phyloP scores from a whole-genome alignment of 2,329 filamentous ascomycete genomes.

The Epichloe gansuensis region DNA sequence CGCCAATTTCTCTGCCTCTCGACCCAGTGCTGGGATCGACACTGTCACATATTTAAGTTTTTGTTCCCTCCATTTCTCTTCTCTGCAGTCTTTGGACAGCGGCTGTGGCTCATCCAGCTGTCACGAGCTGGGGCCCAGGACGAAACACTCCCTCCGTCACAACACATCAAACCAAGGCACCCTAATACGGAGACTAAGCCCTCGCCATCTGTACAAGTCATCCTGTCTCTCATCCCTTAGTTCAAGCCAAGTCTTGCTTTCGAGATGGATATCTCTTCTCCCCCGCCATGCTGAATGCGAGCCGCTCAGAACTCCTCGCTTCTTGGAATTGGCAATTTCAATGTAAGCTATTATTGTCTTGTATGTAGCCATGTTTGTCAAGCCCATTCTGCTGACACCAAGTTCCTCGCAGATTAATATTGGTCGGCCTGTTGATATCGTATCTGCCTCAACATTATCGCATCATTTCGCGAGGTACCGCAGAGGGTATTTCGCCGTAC shows the following conservation, averaged over 20 bases:
- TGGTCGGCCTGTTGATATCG: slow-evolving; percentile 79
- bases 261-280: not conserved
- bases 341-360: slow-evolving; percentile 28
- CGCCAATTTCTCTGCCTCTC: not conserved
- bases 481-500: slow-evolving; percentile 89
- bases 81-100: not conserved
- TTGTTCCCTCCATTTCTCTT: not conserved
- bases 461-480: slow-evolving; percentile 74
- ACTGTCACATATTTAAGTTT: not conserved
- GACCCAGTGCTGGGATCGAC: not conserved
- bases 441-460: slow-evolving; percentile 92
- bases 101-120: not conserved
- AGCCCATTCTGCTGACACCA: not conserved
- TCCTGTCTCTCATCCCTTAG: not conserved
- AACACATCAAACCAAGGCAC: not conserved
- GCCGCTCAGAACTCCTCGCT: slow-evolving; percentile 38
- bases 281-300: slow-evolving; percentile 27
- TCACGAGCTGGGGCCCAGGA: not conserved
- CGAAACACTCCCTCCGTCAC: not conserved
- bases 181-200: not conserved
- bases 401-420: slow-evolving; percentile 45
- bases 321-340: slow-evolving; percentile 43
- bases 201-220: not conserved
- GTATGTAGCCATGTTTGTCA: not conserved
- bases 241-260: not conserved